Evolutionary conservation across 139 green algal genomes (phyloP).

Genomic region (Closterium sp.): DNA sequence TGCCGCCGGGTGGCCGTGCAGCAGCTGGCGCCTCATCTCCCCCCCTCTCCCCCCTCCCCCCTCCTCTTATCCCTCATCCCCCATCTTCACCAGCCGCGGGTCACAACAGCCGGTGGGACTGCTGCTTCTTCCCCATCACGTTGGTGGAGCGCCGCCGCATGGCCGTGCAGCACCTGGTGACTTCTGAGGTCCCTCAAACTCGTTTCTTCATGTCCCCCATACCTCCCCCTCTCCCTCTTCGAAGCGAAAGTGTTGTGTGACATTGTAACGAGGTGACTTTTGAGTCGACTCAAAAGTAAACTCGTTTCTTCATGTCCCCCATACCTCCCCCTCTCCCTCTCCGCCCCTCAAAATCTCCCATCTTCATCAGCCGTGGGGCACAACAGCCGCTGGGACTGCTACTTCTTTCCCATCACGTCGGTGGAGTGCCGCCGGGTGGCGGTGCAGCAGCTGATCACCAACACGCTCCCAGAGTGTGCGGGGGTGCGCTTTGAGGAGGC

Average conservation of each 20-base stretch:
- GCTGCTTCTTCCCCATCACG: not conserved
- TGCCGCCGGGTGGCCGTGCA: not conserved
- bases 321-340: not conserved
- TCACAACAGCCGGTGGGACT: not conserved
- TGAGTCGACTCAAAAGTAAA: no score
- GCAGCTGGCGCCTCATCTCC: not conserved
- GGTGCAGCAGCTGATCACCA: not conserved
- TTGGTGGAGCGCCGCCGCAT: not conserved
- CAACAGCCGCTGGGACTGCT: not conserved
- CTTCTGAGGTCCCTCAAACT: no score
- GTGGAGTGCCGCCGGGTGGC: not conserved
- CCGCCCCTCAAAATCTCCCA: no score
- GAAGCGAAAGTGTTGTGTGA: no score
- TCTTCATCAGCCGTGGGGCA: not conserved
- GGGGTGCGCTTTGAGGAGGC: not conserved
- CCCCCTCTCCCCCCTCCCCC: not conserved
- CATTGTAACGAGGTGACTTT: no score
- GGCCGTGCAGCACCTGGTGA: not conserved
- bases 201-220: no score
- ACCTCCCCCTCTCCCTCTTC: no score
- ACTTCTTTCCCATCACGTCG: not conserved
- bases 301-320: not conserved
- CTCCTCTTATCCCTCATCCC: no score
- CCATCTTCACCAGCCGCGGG: not conserved
- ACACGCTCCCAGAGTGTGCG: not conserved